Percentiles rank a stretch among this genome's conserved stretches.
These are phyloP conservation scores for Helotiales sp. DNA, from an alignment of 2,329 filamentous ascomycete species.

Conservation along the genomic window DNA sequence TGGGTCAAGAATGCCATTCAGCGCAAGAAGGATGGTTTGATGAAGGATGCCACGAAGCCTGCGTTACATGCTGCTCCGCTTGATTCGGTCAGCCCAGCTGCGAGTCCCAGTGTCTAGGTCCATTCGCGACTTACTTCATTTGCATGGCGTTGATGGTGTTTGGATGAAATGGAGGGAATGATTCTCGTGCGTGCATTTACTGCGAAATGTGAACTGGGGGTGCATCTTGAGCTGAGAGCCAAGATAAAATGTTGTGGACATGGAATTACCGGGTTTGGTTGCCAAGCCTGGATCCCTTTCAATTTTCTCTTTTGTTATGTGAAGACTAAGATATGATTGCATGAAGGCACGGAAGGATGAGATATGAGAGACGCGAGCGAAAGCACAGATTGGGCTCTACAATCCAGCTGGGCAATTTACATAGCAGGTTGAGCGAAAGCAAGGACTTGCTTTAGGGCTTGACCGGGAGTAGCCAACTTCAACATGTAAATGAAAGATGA, in stretches of 20 bases:
- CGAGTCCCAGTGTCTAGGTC: not conserved
- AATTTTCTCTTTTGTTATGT: not conserved
- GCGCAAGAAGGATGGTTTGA: slow-evolving; percentile 59
- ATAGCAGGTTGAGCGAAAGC: not conserved
- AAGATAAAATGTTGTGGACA: not conserved
- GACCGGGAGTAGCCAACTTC: not conserved
- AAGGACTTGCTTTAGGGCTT: not conserved
- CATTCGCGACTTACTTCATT: not conserved
- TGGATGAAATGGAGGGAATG: not conserved
- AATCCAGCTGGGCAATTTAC: not conserved
- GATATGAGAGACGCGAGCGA: too few relatives aligned
- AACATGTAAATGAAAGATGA: too few relatives aligned
- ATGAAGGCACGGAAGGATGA: not conserved
- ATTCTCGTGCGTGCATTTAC: not conserved
- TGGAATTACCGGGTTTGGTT: not conserved
- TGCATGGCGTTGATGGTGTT: slow-evolving; percentile 1
- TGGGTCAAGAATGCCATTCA: slow-evolving; percentile 80
- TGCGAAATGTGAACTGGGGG: not conserved
- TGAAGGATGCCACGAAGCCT: slow-evolving; percentile 61
- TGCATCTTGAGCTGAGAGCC: not conserved
- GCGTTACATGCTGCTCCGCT: slow-evolving; percentile 86
- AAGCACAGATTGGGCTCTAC: not conserved
- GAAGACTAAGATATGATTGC: not conserved
- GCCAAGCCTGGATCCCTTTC: too few relatives aligned
- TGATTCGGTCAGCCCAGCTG: slow-evolving; percentile 56